Base-by-base conservation (phyloP, 2,329 filamentous ascomycete species). In the Ophiostoma triangulosporum region DNA sequence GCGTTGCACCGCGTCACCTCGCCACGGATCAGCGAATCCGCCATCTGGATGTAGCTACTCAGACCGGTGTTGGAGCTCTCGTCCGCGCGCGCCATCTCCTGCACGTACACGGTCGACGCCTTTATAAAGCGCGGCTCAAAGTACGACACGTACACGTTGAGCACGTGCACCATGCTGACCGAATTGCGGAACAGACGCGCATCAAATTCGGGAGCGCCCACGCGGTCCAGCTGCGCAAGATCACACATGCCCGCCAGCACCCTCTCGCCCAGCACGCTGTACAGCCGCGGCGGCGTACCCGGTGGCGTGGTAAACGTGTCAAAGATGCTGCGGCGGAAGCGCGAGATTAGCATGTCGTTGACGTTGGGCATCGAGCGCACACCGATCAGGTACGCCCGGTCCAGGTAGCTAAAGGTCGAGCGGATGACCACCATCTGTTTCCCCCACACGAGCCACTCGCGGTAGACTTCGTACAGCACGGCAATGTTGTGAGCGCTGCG, bases 401-500 rank as follows among this genome's bases (percentile, higher is more conserved):
- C 91, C 59, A 98, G 77, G 63, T 90, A 98, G 70, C 89, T 95
- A 69, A 96, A 97, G 36, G 94, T 85, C 58, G 86, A 91, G 49
- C 89, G 81, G 51, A 98, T 79, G 14, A 83, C 82, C 59, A 87
- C 85, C 69, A 88, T 74, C 66, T 93, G 85, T 38, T 76, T 71
- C 61, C 83, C 85, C 90, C 91, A 98, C 22, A 72, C 73, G 54
- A 76, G 74, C 91, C 93, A 98, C 51, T 76, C 70, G 31, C 63
- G 66, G 55, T 76, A 62, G 2, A 80, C 71, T 35, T 64, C 68
- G 61, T 75, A 73, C 56, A 96, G 68, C 53, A 84, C 73, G 36
- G 83, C 79, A 11, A 88, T 71, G 57, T 84, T 77, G 3, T 76
- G 77, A 6, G 61, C 62, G 7, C 72, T 74, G 6, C 72, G 72